These are phyloP conservation scores for Hyparrhenia diplandra DNA, from an alignment of 176 grass and related monocot genomes.

Conservation along the genomic window DNA sequence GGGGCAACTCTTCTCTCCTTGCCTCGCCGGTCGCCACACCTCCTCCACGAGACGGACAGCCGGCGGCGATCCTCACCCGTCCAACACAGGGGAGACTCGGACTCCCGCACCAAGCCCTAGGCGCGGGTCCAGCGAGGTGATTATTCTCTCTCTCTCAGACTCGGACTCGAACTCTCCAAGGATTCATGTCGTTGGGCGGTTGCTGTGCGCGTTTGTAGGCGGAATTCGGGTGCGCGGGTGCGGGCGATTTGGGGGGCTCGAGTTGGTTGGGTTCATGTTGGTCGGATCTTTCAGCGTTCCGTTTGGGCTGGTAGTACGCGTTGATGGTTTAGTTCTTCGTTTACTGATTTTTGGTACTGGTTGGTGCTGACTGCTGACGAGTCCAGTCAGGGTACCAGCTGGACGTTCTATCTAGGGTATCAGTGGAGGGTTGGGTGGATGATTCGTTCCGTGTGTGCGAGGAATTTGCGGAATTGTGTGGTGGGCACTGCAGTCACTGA, in stretches of 20 bases:
- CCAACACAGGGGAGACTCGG: not conserved
- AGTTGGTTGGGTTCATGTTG: not conserved
- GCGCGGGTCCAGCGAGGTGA: slow-evolving; percentile 3
- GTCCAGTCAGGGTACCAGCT: not conserved
- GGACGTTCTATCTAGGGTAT: not conserved
- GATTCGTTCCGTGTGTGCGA: not conserved
- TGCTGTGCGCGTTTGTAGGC: not conserved
- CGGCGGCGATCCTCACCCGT: not conserved
- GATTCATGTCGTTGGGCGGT: not conserved
- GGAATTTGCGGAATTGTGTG: not conserved
- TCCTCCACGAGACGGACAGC: not conserved
- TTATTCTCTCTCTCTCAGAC: not conserved
- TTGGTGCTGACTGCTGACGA: not conserved
- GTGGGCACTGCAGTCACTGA: not conserved
- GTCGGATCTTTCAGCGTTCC: not conserved
- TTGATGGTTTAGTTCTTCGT: not conserved
- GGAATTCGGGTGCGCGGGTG: not conserved
- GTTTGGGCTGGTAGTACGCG: not conserved
- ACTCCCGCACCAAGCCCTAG: not conserved
- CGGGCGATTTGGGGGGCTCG: not conserved
- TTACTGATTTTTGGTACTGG: not conserved
- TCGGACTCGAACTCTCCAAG: not conserved
- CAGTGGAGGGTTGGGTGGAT: not conserved
- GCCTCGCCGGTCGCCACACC: not conserved
- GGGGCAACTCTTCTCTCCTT: not conserved